These are phyloP conservation scores for Helenozyma rhizophorensis DNA, from an alignment of 805 yeast species.

Conservation along the genomic window DNA sequence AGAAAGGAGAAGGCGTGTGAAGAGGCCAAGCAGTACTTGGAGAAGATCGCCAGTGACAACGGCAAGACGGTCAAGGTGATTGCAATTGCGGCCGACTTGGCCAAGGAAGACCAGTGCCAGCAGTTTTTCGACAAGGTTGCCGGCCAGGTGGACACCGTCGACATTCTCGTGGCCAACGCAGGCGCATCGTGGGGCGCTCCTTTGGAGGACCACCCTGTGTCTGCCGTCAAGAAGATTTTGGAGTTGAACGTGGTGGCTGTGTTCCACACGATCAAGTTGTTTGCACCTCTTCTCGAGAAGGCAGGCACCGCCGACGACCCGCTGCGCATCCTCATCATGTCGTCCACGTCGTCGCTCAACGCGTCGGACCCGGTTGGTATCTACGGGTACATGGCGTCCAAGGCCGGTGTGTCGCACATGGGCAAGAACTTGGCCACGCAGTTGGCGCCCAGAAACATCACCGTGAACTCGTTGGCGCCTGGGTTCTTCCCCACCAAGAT, in stretches of 20 bases:
- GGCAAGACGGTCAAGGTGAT: constrained; percentile 28
- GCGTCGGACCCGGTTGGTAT: constrained; percentile 49
- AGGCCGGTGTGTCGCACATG: constrained; percentile 70
- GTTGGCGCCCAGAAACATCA: constrained; percentile 62
- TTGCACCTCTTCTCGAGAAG: constrained; percentile 51
- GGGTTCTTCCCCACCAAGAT: constrained; percentile 76
- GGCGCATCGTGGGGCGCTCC: constrained; percentile 79
- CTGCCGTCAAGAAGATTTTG: constrained; percentile 59
- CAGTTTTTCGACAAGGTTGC: constrained; percentile 39
- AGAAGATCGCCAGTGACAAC: constrained; percentile 30
- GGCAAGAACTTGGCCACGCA: constrained; percentile 60
- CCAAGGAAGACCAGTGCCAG: constrained; percentile 45
- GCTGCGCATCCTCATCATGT: constrained; percentile 59
- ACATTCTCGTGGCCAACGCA: constrained; percentile 70
- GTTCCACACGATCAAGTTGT: constrained; percentile 59
- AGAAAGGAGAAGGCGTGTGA: constrained; percentile 60
- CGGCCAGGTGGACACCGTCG: constrained; percentile 41
- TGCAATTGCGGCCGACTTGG: constrained; percentile 56
- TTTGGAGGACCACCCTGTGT: constrained; percentile 54
- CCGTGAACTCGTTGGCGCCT: constrained; percentile 68
- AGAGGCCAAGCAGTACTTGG: constrained; percentile 45
- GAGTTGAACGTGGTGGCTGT: constrained; percentile 65
- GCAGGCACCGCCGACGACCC: constrained; percentile 56
- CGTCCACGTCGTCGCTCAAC: constrained; percentile 57
- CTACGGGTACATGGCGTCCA: constrained; percentile 69